These are phyloP conservation scores for Claviceps digitariae DNA, from an alignment of 2,329 filamentous ascomycete species.

Conservation along the genomic window DNA sequence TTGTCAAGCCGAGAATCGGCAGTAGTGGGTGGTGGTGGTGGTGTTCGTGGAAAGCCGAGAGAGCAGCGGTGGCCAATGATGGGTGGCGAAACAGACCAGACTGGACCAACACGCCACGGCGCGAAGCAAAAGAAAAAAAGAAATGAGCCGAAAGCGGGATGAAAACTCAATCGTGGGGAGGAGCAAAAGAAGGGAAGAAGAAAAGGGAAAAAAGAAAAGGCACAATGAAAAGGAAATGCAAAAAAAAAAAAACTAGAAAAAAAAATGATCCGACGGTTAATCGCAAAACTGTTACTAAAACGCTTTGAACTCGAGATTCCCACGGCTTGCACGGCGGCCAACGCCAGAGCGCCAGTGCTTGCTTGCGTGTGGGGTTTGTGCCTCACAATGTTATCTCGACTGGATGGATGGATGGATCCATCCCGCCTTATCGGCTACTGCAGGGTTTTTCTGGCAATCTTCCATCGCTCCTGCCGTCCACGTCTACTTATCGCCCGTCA, in stretches of 20 bases:
- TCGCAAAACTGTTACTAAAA: neutral
- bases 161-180: neutral
- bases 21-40: neutral
- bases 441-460: slow-evolving; percentile 1
- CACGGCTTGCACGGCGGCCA: neutral
- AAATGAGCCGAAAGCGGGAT: neutral
- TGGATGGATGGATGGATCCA: too few relatives aligned
- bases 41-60: neutral
- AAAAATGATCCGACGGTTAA: neutral
- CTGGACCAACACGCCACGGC: neutral
- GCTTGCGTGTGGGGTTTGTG: neutral
- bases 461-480: neutral
- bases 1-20: neutral
- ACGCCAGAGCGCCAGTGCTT: neutral
- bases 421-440: slow-evolving; percentile 4
- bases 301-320: neutral
- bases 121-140: neutral
- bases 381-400: neutral
- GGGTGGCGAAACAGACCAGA: neutral
- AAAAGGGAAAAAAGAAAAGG: neutral
- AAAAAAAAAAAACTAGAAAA: neutral
- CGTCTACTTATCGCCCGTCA: neutral
- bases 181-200: neutral
- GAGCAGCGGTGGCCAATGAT: neutral
- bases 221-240: neutral